Base-by-base conservation (phyloP, 306 rosid genomes). In the Cucurbita maxima region DNA sequence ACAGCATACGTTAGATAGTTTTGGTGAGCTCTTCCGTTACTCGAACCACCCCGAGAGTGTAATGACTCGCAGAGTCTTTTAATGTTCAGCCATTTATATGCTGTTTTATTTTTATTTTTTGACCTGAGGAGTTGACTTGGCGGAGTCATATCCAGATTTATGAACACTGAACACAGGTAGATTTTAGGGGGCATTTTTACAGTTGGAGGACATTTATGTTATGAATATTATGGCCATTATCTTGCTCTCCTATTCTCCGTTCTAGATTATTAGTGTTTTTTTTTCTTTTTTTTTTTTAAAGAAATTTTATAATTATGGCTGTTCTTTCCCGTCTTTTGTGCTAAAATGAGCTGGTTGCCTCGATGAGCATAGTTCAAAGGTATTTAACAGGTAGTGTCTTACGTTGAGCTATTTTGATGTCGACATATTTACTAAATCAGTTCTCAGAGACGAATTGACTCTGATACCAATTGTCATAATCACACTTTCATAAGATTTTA, bases 1-100 rank as follows among this genome's bases (percentile, higher is more conserved):
- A 69, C 58, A 48, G 43, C 73, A 69, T 68, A 69, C 58, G 48
- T 47, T 69, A 69, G 73, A 48, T 69, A 47, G 41, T 22, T 67
- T 45, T 22, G 25, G 12, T 22, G 43, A 68, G 73, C 37, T 45
- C 48, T 48, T 47, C 57, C 30, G 18, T 15, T 43, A 66, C 72
- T 64, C 36, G 18, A 37, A 64, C 72, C 53, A 43, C 18, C 53
- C 72, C 36, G 12, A 41, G 51, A 43, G 53, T 64, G 16, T 41
- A 41, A 64, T 43, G 53, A 66, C 53, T 64, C 53, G 1, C 52
- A 10, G 10, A 66, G 53, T 12, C 71, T 16, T 22, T 19, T 25
- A 58, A 25, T 25, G 15, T 58, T 63, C 15, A 63, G 9, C n/a
- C 71, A 41, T 66, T 66, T 44, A 11, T 19, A 20, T 20, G 20